Evolutionary conservation across 2,329 filamentous ascomycete genomes (phyloP), one percentile per base, ranked within the genome.

Genomic region (Colletotrichum agaves): DNA sequence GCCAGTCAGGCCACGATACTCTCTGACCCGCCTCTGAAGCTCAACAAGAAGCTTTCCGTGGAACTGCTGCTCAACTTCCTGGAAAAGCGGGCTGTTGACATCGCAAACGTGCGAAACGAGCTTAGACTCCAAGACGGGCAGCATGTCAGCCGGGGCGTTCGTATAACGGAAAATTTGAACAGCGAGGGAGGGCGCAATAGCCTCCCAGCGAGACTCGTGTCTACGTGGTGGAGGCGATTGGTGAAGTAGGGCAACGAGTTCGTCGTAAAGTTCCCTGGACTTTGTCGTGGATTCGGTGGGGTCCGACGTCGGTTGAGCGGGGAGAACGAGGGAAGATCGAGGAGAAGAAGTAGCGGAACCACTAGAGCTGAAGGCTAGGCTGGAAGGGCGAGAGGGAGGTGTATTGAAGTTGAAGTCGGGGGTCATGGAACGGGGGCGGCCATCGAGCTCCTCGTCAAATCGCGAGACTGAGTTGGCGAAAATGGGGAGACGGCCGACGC

Each of bases 91-190:
- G 3, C 81, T 80, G 35, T 80, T 78, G 53, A 79, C 73, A 44
- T 84, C 77, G 63, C 78, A 80, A 15, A 88, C 75, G 57, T 82
- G 81, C 27, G 77, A 77, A 4, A 79, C 77, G 11, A 88, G 78
- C 72, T 82, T 83, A n/a, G 80, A 77, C 71, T 88, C 86, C 37
- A 88, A 82, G 1, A 78, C 77, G 1, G 80, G 73, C 11, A 88
- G 79, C 70, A 83, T 80, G 21, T 83, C 80, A 35, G 78, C 76
- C 1, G 85, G 84, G 0, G 83, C 83, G 55, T 85, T 82, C 56
- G 84, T 84, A 72, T 80, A 84, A n/a, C 87, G 85, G 77, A 87
- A 85, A 23, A 89, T 87, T 75, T 89, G 84, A 11, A 88, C 78
- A 1, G 86, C 86, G 73, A 88, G 80, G 2, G 84, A 81, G 3